phyloP scores from a whole-genome alignment of 2,329 filamentous ascomycete species.

The Colletotrichum brevisporum region DNA sequence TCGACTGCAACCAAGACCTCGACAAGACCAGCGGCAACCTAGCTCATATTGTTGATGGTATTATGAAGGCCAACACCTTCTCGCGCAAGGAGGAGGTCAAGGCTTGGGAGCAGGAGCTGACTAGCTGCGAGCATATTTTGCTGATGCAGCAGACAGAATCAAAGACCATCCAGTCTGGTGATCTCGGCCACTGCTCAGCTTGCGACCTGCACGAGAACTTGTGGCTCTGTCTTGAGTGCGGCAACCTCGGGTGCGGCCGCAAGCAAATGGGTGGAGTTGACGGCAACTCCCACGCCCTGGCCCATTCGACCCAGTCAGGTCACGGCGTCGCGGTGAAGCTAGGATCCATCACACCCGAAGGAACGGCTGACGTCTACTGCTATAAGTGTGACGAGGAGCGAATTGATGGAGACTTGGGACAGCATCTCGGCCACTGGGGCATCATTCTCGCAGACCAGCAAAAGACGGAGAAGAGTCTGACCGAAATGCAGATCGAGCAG shows the following conservation, averaged over 20 bases:
- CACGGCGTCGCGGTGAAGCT: constrained; percentile 97
- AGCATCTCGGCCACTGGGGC: constrained; percentile 92
- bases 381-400: constrained; percentile 96
- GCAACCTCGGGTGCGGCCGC: constrained; percentile 93
- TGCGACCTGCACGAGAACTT: constrained; percentile 95
- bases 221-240: constrained; percentile 95
- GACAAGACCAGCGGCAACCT: constrained; percentile 78
- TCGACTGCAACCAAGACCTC: constrained; percentile 80
- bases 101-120: constrained; percentile 97
- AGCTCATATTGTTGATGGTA: constrained; percentile 79
- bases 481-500: constrained; percentile 98
- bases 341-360: constrained; percentile 95
- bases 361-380: constrained; percentile 95
- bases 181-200: constrained; percentile 85
- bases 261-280: constrained; percentile 93
- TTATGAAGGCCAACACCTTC: constrained; percentile 94
- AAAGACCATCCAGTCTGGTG: constrained; percentile 80
- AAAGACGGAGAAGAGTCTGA: constrained; percentile 98
- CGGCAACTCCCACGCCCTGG: constrained; percentile 91
- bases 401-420: constrained; percentile 82
- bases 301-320: constrained; percentile 78
- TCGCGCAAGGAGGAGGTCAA: constrained; percentile 95
- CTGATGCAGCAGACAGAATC: constrained; percentile 80
- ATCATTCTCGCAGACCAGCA: constrained; percentile 91
- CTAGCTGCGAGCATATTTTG: constrained; percentile 90